Evolutionary conservation across 495 filamentous ascomycete genomes (phyloP).

Genomic region (Trichoderma gamsii): DNA sequence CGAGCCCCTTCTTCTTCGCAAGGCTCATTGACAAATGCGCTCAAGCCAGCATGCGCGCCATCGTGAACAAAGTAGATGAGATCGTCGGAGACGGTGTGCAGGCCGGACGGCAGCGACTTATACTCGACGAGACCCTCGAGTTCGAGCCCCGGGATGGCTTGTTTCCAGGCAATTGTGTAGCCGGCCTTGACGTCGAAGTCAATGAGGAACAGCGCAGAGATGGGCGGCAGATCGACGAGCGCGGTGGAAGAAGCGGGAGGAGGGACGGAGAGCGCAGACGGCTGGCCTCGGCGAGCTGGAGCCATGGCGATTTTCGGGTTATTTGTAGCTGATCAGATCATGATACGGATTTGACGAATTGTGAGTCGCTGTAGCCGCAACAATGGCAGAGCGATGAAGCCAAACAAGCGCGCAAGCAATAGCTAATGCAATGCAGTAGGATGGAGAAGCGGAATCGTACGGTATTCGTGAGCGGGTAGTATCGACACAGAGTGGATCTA

Average conservation of each 20-base stretch:
- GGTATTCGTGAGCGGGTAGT: too few relatives aligned
- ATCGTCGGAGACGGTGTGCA: conserved; percentile 84
- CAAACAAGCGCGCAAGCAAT: not conserved
- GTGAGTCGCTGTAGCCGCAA: not conserved
- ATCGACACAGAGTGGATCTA: too few relatives aligned
- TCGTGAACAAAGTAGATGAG: conserved; percentile 90
- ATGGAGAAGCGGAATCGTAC: not conserved
- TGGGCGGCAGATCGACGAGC: conserved; percentile 57
- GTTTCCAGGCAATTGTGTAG: conserved; percentile 84
- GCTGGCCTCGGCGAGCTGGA: conserved; percentile 45
- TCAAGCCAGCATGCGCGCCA: conserved; percentile 72
- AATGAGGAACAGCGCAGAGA: conserved; percentile 79
- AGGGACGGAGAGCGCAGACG: conserved; percentile 40
- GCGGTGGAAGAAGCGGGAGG: conserved; percentile 25
- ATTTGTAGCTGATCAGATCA: conserved; percentile 2
- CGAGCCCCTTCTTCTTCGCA: conserved; percentile 67
- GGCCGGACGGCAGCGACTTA: conserved; percentile 84
- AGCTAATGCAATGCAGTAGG: conserved; percentile 4
- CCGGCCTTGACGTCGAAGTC: conserved; percentile 81
- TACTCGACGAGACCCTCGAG: conserved; percentile 89
- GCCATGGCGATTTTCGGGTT: conserved; percentile 34
- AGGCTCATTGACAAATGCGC: conserved; percentile 83
- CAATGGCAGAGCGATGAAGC: not conserved
- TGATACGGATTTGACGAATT: not conserved
- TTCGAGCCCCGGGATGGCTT: conserved; percentile 61